A percentile compares a stretch with the other conserved stretches of the same genome.
These are phyloP conservation scores for Colletotrichum sidae DNA, from an alignment of 2,329 filamentous ascomycete genomes.

Conservation along the genomic window DNA sequence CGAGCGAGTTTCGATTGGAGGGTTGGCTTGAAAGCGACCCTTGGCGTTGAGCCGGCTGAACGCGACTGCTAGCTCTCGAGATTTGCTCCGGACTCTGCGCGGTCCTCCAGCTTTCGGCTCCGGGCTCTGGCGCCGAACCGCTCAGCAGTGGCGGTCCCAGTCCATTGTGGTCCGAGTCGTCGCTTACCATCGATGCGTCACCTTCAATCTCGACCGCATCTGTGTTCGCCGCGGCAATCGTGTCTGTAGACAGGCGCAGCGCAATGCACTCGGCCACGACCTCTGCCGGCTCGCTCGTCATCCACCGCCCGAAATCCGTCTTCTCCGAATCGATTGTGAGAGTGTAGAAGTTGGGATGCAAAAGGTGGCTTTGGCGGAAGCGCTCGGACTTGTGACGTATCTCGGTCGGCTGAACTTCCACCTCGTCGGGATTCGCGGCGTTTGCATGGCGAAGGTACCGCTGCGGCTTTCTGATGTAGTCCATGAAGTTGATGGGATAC, in stretches of 20 bases:
- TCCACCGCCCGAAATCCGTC: conserved; percentile 80
- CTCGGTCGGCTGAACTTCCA: conserved; percentile 82
- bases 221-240: conserved; percentile 36
- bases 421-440: conserved; percentile 75
- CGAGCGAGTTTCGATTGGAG: conserved; percentile 58
- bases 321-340: conserved; percentile 84
- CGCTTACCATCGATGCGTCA: conserved; percentile 40
- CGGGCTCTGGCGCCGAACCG: conserved; percentile 45
- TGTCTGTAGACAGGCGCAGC: conserved; percentile 59
- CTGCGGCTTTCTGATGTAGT: conserved; percentile 85
- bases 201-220: conserved; percentile 38
- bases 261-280: conserved; percentile 84
- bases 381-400: conserved; percentile 81
- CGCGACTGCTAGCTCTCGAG: conserved; percentile 53
- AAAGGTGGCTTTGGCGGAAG: conserved; percentile 77
- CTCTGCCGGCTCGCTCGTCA: conserved; percentile 82
- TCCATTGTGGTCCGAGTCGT: conserved; percentile 47
- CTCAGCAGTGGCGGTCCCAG: conserved; percentile 55
- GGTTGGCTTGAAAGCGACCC: conserved; percentile 64
- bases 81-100: conserved; percentile 63
- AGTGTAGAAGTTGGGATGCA: conserved; percentile 88
- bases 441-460: conserved; percentile 81
- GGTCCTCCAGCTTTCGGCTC: conserved; percentile 63
- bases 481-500: conserved; percentile 88
- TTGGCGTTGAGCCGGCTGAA: conserved; percentile 54